A percentile compares a stretch with the other conserved stretches of the same genome.
phyloP scores from a whole-genome alignment of 306 rosid genomes.

The Bauhinia variegata region DNA sequence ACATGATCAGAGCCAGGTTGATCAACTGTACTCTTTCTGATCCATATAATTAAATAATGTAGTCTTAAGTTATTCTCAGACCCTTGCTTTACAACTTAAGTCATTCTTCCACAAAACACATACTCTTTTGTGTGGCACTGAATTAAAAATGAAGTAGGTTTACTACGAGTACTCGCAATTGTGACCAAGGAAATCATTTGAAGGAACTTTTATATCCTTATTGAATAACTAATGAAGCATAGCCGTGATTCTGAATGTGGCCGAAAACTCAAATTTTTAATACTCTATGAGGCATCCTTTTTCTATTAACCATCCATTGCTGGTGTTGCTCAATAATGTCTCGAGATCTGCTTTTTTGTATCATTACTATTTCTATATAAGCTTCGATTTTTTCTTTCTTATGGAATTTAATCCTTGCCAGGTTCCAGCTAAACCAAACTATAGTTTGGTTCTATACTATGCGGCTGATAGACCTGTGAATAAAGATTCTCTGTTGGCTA shows the following conservation, averaged over 20 bases:
- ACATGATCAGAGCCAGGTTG: conserved; percentile 20
- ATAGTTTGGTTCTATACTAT: conserved; percentile 78
- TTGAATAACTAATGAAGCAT: conserved; percentile 1
- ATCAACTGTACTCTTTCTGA: conserved; percentile 15
- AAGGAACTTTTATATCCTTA: not conserved
- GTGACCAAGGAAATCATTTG: not conserved
- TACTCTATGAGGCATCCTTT: not conserved
- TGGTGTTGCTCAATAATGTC: conserved; percentile 19
- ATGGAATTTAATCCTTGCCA: conserved; percentile 33
- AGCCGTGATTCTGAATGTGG: conserved; percentile 1
- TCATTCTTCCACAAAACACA: not conserved
- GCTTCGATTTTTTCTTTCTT: not conserved
- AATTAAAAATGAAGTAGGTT: conserved; percentile 12
- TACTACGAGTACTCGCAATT: not conserved
- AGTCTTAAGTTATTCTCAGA: not conserved
- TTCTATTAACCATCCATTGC: too few species aligned
- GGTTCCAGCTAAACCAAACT: conserved; percentile 99
- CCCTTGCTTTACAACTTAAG: not conserved
- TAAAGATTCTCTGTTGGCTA: conserved; percentile 70
- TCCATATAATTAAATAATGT: too few species aligned
- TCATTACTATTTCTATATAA: not conserved
- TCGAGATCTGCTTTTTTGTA: not conserved
- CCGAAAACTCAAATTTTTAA: not conserved
- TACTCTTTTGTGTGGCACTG: not conserved
- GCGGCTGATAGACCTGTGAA: conserved; percentile 81